Base-by-base conservation (phyloP, 176 grass and related monocot genomes). In the Oryza officinalis region DNA sequence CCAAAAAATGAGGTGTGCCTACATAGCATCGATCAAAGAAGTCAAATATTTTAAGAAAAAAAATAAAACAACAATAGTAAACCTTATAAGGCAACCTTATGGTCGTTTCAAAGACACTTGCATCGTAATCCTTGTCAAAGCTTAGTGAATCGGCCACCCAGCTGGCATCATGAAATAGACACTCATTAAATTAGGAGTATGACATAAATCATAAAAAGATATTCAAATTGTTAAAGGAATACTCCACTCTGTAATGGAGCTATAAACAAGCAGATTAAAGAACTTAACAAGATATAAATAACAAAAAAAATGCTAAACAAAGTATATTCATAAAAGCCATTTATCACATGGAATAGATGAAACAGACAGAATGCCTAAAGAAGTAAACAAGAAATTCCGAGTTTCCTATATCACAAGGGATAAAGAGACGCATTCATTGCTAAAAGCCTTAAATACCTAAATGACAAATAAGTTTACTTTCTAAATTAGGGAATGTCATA, bases 1-100 rank as follows among this genome's bases (percentile, higher is more conserved):
- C 76, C 22, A 83, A 69, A 83, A 69, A 71, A 44, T 10, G 5
- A 20, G 32, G 50, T 57, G 15, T 33, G 54, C 22, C 68, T 69
- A 84, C 12, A 84, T 38, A 74, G 12, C 13, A 84, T 84, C 49
- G 22, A 32, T 41, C 13, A 33, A 80, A 18, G 10, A 43, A 87
- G 70, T 20, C 47, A 46, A 74, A 92, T 31, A 69, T 83, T 6
- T 78, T 40, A 76, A 65, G 57, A 84, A 67, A 20, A 71, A 35
- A 71, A 89, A 86, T 80, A 81, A 70, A 85, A 75, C 37, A 90
- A 92, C 75, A 78, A 92, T 84, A 66, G 76, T 96, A 91, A 96
- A 99, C 91, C 93, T 99, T 96, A 84, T 89, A 96, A 94, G 69
- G 91, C 91, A 94, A 99, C 93, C 93, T 99, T 99, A 96, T 99